phyloP scores from a whole-genome alignment of 805 yeast species.

The Suhomyces xylopsoci region DNA sequence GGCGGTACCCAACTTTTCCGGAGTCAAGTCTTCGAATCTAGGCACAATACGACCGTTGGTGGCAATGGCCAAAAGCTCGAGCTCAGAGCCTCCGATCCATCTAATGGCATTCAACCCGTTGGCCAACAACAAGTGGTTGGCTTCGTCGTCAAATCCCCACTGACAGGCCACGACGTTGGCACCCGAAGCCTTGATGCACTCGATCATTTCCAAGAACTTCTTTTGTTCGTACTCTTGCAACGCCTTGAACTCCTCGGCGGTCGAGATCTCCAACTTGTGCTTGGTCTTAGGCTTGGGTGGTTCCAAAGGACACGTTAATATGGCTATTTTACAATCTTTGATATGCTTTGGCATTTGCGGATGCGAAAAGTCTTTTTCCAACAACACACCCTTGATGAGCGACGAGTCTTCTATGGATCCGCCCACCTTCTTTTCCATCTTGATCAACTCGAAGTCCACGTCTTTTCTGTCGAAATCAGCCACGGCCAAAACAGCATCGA shows the following conservation, averaged over 20 bases:
- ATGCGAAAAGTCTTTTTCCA: slow-evolving; percentile 96
- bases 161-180: slow-evolving; percentile 97
- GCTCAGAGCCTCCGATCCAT: slow-evolving; percentile 98
- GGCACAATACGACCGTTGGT: slow-evolving; percentile 97
- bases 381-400: slow-evolving; percentile 84
- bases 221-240: slow-evolving; percentile 90
- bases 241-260: slow-evolving; percentile 90
- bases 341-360: slow-evolving; percentile 94
- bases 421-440: slow-evolving; percentile 93
- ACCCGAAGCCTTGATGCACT: slow-evolving; percentile 79
- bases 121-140: slow-evolving; percentile 85
- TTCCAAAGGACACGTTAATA: slow-evolving; percentile 97
- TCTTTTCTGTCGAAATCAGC: slow-evolving; percentile 91
- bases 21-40: slow-evolving; percentile 84
- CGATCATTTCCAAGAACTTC: slow-evolving; percentile 88
- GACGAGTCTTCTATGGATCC: slow-evolving; percentile 86
- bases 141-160: slow-evolving; percentile 99
- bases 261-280: slow-evolving; percentile 88
- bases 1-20: slow-evolving; percentile 83
- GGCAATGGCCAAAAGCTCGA: slow-evolving; percentile 94
- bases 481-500: slow-evolving; percentile 88
- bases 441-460: slow-evolving; percentile 94
- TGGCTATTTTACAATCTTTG: slow-evolving; percentile 81
- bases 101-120: slow-evolving; percentile 92
- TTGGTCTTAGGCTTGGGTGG: slow-evolving; percentile 99